Base-by-base conservation (phyloP, 306 rosid species). In the Prunus padus region DNA sequence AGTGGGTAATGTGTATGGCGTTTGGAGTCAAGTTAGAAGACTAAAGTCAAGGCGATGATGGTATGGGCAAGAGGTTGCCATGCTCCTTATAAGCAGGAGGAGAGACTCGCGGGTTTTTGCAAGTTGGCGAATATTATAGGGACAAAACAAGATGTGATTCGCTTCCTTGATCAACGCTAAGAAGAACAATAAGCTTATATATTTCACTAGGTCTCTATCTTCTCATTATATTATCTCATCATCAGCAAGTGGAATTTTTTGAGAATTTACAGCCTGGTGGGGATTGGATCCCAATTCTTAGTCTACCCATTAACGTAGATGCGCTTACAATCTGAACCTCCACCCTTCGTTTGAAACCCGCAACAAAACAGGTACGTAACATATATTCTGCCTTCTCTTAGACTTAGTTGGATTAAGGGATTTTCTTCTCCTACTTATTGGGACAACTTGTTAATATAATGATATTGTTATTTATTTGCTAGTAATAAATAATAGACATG, bases 271-370 rank as follows among this genome's bases (percentile, higher is more conserved):
- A 61, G 78, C 85, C 77, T 76, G 77, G 79, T 78, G 83, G 89
- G 85, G 88, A 90, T 90, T 85, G 86, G 96, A 90, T 92, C 77
- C 88, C 78, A 77, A 80, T 86, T 73, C 84, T 45, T 56, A 64
- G 66, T 46, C 59, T 82, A 73, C 82, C 74, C 71, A 79, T 73
- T 71, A 69, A 69, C 61, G 73, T 67, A 61, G 76, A 83, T 87
- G 83, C 92, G 50, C 78, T 67, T 37, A 80, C 88, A 79, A 79
- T 69, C 80, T 77, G 51, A 74, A 77, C 71, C 76, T 66, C 79
- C 78, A 46, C 66, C 44, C 40, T 18, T 60, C 19, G 60, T 79
- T 86, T 66, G 30, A 37, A 79, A 14, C 49, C 76, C 70, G 22
- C 23, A 51, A 83, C 49, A 28, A 67, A 59, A 79, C 51, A 37